Percentiles rank a stretch among this genome's conserved stretches.
phyloP scores from a whole-genome alignment of 805 yeast species.

The Candida morakotiae region DNA sequence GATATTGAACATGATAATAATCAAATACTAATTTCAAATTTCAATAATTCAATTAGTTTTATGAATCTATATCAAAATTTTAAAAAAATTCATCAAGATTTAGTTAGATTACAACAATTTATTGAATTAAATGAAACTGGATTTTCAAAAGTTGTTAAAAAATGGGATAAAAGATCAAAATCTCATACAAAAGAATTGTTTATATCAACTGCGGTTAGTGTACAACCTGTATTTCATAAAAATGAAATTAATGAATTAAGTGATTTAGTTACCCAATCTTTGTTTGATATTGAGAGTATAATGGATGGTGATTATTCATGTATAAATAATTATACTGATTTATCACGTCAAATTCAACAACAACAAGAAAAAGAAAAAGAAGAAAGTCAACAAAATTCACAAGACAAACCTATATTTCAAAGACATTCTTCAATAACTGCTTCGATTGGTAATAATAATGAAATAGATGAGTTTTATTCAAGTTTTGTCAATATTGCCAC shows the following conservation, averaged over 20 bases:
- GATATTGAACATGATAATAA: conserved; percentile 1
- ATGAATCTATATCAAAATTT: conserved; percentile 83
- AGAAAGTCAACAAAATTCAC: neutral
- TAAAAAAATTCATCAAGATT: conserved; percentile 82
- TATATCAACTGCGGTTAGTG: conserved; percentile 86
- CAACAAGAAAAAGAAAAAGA: neutral
- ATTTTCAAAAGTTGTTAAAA: conserved; percentile 89
- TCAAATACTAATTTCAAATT: conserved; percentile 24
- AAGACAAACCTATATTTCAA: neutral
- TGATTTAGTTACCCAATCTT: conserved; percentile 63
- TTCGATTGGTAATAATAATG: conserved; percentile 29
- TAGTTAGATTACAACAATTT: conserved; percentile 85
- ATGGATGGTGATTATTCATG: conserved; percentile 43
- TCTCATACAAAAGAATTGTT: conserved; percentile 92
- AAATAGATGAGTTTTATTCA: conserved; percentile 66
- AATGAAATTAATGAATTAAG: conserved; percentile 80
- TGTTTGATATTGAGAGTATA: conserved; percentile 68
- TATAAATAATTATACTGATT: conserved; percentile 15
- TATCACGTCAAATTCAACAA: neutral
- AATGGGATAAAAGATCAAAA: conserved; percentile 97
- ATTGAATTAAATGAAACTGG: conserved; percentile 95
- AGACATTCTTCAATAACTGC: conserved; percentile 9
- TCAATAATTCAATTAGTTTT: conserved; percentile 70
- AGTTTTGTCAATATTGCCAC: conserved; percentile 59
- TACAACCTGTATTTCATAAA: conserved; percentile 94